Conservation (phyloP, 129 eudicot genomes). For the Pulicaria dysenterica region DNA sequence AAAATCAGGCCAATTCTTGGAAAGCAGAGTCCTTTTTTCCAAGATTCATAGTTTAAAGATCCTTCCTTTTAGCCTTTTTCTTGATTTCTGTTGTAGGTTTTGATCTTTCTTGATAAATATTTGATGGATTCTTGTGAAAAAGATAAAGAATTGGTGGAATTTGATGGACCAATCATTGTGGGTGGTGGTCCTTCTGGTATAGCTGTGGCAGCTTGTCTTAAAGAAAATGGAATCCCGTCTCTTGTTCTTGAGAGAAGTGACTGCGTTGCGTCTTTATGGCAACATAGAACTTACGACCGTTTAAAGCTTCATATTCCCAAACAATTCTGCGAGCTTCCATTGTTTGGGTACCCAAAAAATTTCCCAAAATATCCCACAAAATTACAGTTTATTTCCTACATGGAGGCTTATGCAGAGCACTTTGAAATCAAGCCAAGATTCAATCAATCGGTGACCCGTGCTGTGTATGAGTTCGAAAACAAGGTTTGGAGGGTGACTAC, state of each 20-base stretch:
- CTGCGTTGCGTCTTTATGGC: constrained; percentile 95
- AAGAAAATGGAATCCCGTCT: constrained; percentile 54
- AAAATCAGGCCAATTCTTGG: constrained; percentile 13
- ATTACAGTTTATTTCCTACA: constrained; percentile 69
- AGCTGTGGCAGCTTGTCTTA: constrained; percentile 81
- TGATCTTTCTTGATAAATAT: constrained; percentile 21
- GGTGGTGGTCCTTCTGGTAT: constrained; percentile 97
- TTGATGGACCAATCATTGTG: constrained; percentile 76
- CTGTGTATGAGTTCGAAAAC: constrained; percentile 48
- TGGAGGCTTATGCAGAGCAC: constrained; percentile 73
- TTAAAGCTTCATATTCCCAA: constrained; percentile 84
- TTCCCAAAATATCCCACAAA: constrained; percentile 89
- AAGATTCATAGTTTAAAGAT: not conserved
- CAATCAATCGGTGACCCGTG: constrained; percentile 52
- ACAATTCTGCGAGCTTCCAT: constrained; percentile 79
- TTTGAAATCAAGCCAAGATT: constrained; percentile 64
- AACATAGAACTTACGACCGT: constrained; percentile 81
- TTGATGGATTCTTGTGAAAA: constrained; percentile 58
- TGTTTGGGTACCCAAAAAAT: constrained; percentile 61
- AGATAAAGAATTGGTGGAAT: constrained; percentile 28
- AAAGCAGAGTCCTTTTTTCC: not conserved
- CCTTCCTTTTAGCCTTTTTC: not conserved
- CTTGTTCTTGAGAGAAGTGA: constrained; percentile 78
- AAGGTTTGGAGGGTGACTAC: constrained; percentile 65
- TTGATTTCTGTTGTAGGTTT: not conserved